A percentile compares a stretch with the other conserved stretches of the same genome.
These are phyloP conservation scores for Fusarium falciforme DNA, from an alignment of 2,329 filamentous ascomycete species.

Conservation along the genomic window DNA sequence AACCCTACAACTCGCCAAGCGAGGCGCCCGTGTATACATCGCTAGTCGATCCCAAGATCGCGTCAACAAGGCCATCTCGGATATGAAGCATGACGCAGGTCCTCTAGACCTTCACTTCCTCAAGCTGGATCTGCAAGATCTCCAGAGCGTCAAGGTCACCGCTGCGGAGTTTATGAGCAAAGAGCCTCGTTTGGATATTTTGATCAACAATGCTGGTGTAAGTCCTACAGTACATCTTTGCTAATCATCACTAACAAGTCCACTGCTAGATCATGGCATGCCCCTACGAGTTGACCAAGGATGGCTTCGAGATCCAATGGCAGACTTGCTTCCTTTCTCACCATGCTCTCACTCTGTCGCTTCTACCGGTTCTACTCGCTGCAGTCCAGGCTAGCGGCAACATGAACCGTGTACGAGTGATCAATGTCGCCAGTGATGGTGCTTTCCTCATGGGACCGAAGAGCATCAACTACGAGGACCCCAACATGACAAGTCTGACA, in stretches of 20 bases:
- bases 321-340: constrained; percentile 38
- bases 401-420: constrained; percentile 33
- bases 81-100: constrained; percentile 19
- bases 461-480: constrained; percentile 35
- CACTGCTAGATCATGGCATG: constrained; percentile 38
- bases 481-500: constrained; percentile 31
- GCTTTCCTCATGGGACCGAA: constrained; percentile 30
- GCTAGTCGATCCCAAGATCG: constrained; percentile 35
- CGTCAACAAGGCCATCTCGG: constrained; percentile 31
- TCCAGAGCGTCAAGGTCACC: constrained; percentile 32
- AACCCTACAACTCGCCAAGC: constrained; percentile 31
- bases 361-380: constrained; percentile 29
- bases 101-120: constrained; percentile 38
- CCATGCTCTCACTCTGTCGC: constrained; percentile 29
- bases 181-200: constrained; percentile 33
- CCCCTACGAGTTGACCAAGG: constrained; percentile 34
- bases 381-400: constrained; percentile 15
- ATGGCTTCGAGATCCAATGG: constrained; percentile 39
- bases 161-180: constrained; percentile 23
- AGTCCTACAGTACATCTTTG: constrained; percentile 4
- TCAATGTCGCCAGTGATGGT: constrained; percentile 42
- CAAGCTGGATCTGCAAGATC: constrained; percentile 36
- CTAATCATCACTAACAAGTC: not conserved
- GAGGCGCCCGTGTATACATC: constrained; percentile 37
- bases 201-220: constrained; percentile 45